A percentile compares a stretch with the other conserved stretches of the same genome.
phyloP scores from a whole-genome alignment of 2,329 filamentous ascomycete genomes.

The Fusarium succisae region DNA sequence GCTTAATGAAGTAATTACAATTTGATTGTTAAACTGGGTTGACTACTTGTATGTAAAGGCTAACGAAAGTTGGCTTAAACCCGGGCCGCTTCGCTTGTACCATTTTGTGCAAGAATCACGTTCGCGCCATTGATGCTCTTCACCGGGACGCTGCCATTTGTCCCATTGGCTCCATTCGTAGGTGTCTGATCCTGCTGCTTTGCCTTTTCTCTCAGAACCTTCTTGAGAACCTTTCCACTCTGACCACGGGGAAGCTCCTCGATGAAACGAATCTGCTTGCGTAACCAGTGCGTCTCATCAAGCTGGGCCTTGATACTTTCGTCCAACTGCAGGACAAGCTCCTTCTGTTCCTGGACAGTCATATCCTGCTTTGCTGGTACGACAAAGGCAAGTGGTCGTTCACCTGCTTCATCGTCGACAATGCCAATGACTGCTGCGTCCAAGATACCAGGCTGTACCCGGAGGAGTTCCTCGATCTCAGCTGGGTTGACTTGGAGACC shows the following conservation, averaged over 20 bases:
- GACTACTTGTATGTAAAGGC: neutral
- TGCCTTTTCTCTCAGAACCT: neutral
- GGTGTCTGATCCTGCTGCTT: neutral
- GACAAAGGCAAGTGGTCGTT: neutral
- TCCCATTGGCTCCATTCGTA: neutral
- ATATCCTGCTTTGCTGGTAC: neutral
- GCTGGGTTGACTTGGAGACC: neutral
- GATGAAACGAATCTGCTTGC: neutral
- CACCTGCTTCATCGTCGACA: neutral
- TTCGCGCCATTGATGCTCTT: neutral
- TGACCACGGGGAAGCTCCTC: neutral
- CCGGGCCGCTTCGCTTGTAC: neutral
- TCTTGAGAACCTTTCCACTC: neutral
- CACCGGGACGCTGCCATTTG: neutral
- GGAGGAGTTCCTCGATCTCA: neutral
- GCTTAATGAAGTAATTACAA: neutral
- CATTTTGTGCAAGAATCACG: neutral
- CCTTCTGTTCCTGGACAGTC: neutral
- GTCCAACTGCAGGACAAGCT: neutral
- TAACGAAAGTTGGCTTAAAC: neutral
- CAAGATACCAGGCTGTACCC: neutral
- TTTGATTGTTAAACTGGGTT: rapidly evolving
- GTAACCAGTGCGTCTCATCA: neutral
- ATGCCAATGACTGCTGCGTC: neutral
- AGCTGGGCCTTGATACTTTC: neutral